Evolutionary conservation across 352 stramenopile species (phyloP).

Genomic region (Pythium pyrilobum): DNA sequence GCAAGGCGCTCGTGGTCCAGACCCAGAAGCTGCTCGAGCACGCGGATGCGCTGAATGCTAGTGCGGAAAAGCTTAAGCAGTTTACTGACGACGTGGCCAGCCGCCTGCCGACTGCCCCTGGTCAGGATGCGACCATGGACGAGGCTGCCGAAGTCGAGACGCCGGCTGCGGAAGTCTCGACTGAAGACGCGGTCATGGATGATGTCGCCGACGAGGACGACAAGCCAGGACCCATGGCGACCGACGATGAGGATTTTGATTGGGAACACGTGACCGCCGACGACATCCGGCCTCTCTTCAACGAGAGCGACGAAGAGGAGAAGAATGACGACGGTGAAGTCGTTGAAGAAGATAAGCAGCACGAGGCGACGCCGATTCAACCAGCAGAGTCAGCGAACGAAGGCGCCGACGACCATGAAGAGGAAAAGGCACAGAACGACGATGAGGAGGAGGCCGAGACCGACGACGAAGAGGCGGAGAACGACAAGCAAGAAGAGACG

Average conservation of each 20-base stretch:
- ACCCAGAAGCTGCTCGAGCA: constrained; percentile 40
- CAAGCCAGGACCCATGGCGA: not conserved
- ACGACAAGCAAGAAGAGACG: constrained; percentile 9
- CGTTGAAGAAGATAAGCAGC: not conserved
- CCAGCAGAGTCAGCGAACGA: not conserved
- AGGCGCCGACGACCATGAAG: not conserved
- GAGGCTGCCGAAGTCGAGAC: constrained; percentile 16
- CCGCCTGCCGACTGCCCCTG: constrained; percentile 4
- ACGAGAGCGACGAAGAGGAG: constrained; percentile 19
- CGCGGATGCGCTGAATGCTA: constrained; percentile 40
- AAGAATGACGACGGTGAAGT: not conserved
- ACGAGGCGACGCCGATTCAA: not conserved
- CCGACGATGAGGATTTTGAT: not conserved
- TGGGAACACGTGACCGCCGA: constrained; percentile 1
- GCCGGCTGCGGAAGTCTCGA: constrained; percentile 1
- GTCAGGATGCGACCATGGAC: not conserved
- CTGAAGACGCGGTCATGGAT: not conserved
- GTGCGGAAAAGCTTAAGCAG: constrained; percentile 35
- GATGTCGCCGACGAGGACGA: constrained; percentile 6
- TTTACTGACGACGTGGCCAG: constrained; percentile 32
- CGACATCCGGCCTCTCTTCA: not conserved
- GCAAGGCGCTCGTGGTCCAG: constrained; percentile 46
- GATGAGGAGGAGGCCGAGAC: constrained; percentile 7
- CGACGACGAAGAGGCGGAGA: constrained; percentile 16
- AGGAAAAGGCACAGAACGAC: constrained; percentile 1